Base-by-base conservation (phyloP, 2,329 filamentous ascomycete species). In the Cordyceps cicadae region DNA sequence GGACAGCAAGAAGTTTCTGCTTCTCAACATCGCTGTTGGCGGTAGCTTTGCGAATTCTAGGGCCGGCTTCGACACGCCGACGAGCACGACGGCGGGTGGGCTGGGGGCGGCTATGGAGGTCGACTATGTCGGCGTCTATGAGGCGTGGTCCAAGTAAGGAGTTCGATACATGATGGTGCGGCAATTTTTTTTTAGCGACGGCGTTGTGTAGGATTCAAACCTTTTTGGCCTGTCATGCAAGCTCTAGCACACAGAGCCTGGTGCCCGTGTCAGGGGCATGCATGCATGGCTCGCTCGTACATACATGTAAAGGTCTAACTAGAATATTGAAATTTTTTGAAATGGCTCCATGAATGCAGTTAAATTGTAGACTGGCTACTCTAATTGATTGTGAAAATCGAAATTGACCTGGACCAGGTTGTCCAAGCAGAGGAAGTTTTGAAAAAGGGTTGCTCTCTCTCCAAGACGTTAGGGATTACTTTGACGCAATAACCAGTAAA, bases 21-120 rank as follows among this genome's bases (percentile, higher is more conserved):
- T 77, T 51, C 64, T 77, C 21, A 74, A 77, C 61, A 70, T 76
- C n/a, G 75, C 75, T 24, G 69, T 77, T 3, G 75, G 74, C 19
- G 74, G 74, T 19, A 62, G 67, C 21, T 73, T 77, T 50, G 73
- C 75, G 0, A 65, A 75, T 56, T 72, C 66, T 5, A 62, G 74
- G 15, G 70, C 71, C 1, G 67, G 69, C 24, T 64, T 66, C 3
- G 67, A 62, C 24, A 74, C 72, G 15, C 75, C 76, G 0, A 74
- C 69, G 12, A 63, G 63, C 3, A 52, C 55, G 37, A 77, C 76
- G 3, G 55, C 62, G 14, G 74, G 68, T 9, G 75, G 74, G 0
- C 54, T 64, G 6, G 66, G 65, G 1, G 68, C 71, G 8, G 66
- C 65, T 12, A 72, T 77, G 71, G 71, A 76, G 63, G 67, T 77